Evolutionary conservation across 441 rosid species (phyloP), one percentile per base, ranked within the genome.

Genomic region (Pelargonium cotyledonis): DNA sequence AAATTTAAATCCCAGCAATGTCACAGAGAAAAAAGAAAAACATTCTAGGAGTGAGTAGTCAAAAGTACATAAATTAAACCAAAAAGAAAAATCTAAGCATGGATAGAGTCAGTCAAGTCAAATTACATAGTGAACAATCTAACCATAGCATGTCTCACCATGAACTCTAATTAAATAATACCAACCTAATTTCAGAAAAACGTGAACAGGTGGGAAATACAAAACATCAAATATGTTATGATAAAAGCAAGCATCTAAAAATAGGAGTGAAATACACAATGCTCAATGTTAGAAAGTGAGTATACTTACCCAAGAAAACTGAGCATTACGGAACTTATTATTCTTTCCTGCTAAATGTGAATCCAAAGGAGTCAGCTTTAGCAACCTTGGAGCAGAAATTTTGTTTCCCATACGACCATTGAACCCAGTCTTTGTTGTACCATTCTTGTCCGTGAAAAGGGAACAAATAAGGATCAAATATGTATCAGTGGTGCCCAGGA

Each of bases 401-500:
- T 79, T 92, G 70, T 92, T 90, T 16, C 97, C 98, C 98, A 95
- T 95, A 47, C 96, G 97, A 71, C 98, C 97, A 73, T 65, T 78
- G 21, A 95, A 95, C 40, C 99, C 99, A 26, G 90, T 90, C 83
- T 95, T 90, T 18, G 85, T 81, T 78, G 83, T 85, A 43, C 99
- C 93, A 83, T 70, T 84, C 79, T 90, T 92, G 73, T 83, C 98
- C 23, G 88, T 85, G 80, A 92, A 95, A 57, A 91, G 85, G 51
- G 95, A 76, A 80, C 98, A 91, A 19, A 92, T 90, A 31, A 92
- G 92, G 71, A 95, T 82, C 85, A 95, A 70, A 70, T 90, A 95
- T 29, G 97, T 85, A 73, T 95, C 97, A 57, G 96, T 90, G 18
- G 99, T 92, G 68, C 94, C 98, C 85, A 95, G 76, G 70, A 90